These are phyloP conservation scores for Globisporangium rhizosaccharum DNA, from an alignment of 352 stramenopile species.

Conservation along the genomic window DNA sequence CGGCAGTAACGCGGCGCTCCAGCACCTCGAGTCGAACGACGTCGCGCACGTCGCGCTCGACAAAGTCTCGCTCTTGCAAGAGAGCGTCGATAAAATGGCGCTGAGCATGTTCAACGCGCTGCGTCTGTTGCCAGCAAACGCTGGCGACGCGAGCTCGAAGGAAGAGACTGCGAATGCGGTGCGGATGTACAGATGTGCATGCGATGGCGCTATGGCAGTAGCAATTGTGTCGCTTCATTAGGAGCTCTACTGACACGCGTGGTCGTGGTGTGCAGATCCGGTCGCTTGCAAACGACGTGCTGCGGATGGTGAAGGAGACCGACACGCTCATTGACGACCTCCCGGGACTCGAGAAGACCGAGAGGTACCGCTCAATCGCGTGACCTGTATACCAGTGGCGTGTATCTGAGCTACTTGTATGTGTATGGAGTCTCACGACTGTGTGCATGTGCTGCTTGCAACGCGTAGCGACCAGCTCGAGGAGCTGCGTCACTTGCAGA, in stretches of 20 bases:
- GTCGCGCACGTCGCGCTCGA: conserved; percentile 30
- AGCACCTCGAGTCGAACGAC: conserved; percentile 14
- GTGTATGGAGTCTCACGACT: neutral
- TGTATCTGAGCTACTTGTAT: neutral
- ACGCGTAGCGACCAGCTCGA: conserved; percentile 66
- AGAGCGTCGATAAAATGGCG: conserved; percentile 83
- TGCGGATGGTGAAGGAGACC: conserved; percentile 76
- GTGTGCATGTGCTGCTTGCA: neutral
- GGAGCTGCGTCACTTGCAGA: conserved; percentile 68
- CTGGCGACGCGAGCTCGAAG: conserved; percentile 35
- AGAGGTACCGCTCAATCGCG: conserved; percentile 28
- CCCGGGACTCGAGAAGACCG: conserved; percentile 74
- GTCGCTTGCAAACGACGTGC: conserved; percentile 65
- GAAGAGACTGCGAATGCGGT: conserved; percentile 62
- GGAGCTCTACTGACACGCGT: no score
- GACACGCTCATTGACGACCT: conserved; percentile 76
- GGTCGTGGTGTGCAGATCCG: conserved; percentile 38
- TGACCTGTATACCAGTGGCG: neutral
- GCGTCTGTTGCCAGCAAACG: conserved; percentile 55
- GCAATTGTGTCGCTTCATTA: no score
- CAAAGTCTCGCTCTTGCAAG: conserved; percentile 80
- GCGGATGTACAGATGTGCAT: neutral
- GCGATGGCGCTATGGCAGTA: no score
- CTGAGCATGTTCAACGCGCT: conserved; percentile 87
- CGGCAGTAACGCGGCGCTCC: neutral